Percentiles rank a stretch among this genome's conserved stretches.
phyloP scores from a whole-genome alignment of 257 asterid species.

The Nicotiana attenuata region DNA sequence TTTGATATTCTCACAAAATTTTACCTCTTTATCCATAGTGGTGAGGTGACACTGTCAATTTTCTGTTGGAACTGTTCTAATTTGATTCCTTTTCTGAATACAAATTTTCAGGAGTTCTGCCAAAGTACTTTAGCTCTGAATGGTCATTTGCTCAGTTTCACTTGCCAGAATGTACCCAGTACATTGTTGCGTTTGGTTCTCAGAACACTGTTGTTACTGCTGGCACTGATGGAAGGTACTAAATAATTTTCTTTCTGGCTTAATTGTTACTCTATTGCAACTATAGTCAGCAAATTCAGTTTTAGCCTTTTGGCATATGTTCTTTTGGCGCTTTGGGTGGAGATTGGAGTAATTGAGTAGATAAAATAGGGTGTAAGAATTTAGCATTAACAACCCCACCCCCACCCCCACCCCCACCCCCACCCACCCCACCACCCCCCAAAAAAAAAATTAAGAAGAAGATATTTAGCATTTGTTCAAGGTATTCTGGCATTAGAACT shows the following conservation, averaged over 20 bases:
- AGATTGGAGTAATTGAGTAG: neutral
- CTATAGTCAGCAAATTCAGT: neutral
- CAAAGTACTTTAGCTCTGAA: constrained; percentile 92
- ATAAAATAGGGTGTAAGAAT: neutral
- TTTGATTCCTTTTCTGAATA: constrained; percentile 8
- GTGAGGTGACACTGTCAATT: neutral
- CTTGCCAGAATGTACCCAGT: constrained; percentile 63
- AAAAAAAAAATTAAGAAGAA: neutral
- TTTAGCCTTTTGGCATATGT: neutral
- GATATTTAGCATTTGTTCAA: neutral
- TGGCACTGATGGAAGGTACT: constrained; percentile 89
- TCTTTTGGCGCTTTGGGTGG: neutral
- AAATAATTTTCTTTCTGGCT: neutral
- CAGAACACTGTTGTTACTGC: constrained; percentile 56
- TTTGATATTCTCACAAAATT: neutral
- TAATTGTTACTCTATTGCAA: neutral
- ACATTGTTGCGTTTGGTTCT: constrained; percentile 72
- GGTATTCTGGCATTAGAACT: neutral
- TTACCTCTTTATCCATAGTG: constrained; percentile 2
- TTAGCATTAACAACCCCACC: too few relatives aligned
- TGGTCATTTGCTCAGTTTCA: constrained; percentile 97
- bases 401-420: too few relatives aligned
- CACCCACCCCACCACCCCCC: too few relatives aligned
- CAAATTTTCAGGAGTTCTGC: constrained; percentile 65
- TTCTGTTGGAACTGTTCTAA: constrained; percentile 3